Evolutionary conservation across 495 filamentous ascomycete species (phyloP), one percentile per base, ranked within the genome.

Genomic region (Penicillium ucsense): DNA sequence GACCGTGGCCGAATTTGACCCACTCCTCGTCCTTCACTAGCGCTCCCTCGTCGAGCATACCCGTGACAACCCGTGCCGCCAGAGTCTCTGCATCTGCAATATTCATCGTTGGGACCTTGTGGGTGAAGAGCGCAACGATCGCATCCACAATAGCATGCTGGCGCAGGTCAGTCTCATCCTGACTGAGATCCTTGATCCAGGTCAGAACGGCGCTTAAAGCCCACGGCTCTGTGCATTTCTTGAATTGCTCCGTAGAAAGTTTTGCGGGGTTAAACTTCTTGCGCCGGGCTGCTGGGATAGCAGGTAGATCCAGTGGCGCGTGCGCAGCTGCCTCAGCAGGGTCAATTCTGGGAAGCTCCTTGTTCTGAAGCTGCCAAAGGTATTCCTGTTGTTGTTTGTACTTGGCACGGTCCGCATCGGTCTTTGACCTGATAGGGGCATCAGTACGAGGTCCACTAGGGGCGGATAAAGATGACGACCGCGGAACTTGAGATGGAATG

Each of bases 71-170:
- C 42, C 78, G 81, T 38, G 81, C 77, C 40, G 86, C 85, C 20
- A 99, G 72, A 5, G 84, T 83, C 60, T 99, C 92, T 2, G 94
- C 94, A 73, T 97, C 92, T 3, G 92, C 89, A 39, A 89, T 89
- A 56, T 99, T 97, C 92, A 99, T 97, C 0, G 91, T 99, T 1
- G 94, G 89, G 3, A 99, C 89, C 64, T 95, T 95, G 67, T 89
- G 81, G 10, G 89, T 95, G 61, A 99, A 97, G 20, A 99, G 71
- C 6, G 82, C 87, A 27, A 95, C 83, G 37, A 97, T 78, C 3
- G 86, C 90, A 45, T 96, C 89, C 32, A 85, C 82, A 39, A 97
- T 77, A 4, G 84, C 81, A 47, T 85, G 82, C 57, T 86, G 78
- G 56, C 85, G 87, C 27, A 99, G 75, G 66, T 99, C 89, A 37